Conservation (phyloP, 1,284 basidiomycete genomes). For the Stereum hirsutum region DNA sequence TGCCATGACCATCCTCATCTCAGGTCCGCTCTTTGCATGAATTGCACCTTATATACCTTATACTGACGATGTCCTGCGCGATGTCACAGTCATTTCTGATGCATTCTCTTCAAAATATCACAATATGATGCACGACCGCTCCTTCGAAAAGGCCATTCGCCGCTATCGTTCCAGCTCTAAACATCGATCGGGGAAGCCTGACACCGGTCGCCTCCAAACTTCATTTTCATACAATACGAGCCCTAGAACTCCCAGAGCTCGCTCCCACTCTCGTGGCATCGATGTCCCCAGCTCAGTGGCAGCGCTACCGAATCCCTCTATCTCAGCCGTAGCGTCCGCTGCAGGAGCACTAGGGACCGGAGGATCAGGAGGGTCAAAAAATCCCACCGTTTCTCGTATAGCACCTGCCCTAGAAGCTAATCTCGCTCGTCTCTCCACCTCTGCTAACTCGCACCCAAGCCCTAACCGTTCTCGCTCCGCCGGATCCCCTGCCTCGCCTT, state of each 20-base stretch:
- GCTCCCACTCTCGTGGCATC: conserved; percentile 3
- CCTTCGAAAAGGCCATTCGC: conserved; percentile 11
- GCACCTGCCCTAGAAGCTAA: conserved; percentile 5
- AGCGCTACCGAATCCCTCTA: background rate
- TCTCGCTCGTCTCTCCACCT: conserved; percentile 1
- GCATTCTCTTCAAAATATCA: conserved; percentile 25
- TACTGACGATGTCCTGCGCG: conserved; percentile 11
- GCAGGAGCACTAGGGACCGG: no score
- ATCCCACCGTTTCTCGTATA: background rate
- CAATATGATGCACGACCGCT: conserved; percentile 6
- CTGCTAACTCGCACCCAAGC: no score
- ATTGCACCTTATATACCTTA: background rate
- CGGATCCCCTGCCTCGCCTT: no score
- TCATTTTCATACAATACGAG: no score
- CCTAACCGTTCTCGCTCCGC: no score
- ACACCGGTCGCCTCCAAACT: background rate
- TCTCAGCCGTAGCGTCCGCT: background rate
- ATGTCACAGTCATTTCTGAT: conserved; percentile 47
- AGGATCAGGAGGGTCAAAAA: no score
- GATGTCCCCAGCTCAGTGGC: background rate
- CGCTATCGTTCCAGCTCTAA: conserved; percentile 7
- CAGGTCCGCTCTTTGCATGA: conserved; percentile 36
- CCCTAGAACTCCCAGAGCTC: background rate
- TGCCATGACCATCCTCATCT: conserved; percentile 65
- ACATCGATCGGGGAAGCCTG: background rate